Evolutionary conservation across 2,329 filamentous ascomycete genomes (phyloP).

Genomic region (Trichoderma atroviride): DNA sequence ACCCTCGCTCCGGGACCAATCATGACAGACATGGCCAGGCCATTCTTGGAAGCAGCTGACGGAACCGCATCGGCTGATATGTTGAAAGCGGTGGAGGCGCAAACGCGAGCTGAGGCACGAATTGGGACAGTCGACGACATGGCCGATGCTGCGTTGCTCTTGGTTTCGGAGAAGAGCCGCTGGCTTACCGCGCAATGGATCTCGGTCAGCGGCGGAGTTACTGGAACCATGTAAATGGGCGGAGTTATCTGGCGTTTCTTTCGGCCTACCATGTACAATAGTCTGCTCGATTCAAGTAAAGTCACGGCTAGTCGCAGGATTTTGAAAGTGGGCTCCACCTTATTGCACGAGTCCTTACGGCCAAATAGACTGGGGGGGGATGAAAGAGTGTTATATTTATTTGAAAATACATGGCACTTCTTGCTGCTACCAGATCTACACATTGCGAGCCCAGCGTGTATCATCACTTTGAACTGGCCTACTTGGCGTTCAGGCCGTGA

Average conservation of each 20-base stretch:
- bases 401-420: neutral
- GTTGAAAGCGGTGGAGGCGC: slow-evolving; percentile 24
- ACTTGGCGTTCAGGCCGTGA: neutral
- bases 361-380: neutral
- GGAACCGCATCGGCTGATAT: slow-evolving; percentile 32
- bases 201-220: slow-evolving; percentile 30
- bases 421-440: neutral
- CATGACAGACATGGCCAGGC: neutral
- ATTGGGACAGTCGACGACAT: slow-evolving; percentile 42
- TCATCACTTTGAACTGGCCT: neutral
- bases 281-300: neutral
- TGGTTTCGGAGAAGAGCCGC: slow-evolving; percentile 29
- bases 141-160: slow-evolving; percentile 31
- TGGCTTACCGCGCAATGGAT: slow-evolving; percentile 32
- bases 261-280: neutral
- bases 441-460: neutral
- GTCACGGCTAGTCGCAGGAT: neutral
- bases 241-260: neutral
- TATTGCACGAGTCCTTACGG: neutral
- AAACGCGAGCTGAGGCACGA: slow-evolving; percentile 32
- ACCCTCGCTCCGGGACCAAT: slow-evolving; percentile 44
- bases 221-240: slow-evolving; percentile 12
- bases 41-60: slow-evolving; percentile 35
- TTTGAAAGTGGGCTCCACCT: neutral
- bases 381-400: neutral